Base-by-base conservation (phyloP, 1,284 basidiomycete genomes). In the Singerocomus inundabilis region DNA sequence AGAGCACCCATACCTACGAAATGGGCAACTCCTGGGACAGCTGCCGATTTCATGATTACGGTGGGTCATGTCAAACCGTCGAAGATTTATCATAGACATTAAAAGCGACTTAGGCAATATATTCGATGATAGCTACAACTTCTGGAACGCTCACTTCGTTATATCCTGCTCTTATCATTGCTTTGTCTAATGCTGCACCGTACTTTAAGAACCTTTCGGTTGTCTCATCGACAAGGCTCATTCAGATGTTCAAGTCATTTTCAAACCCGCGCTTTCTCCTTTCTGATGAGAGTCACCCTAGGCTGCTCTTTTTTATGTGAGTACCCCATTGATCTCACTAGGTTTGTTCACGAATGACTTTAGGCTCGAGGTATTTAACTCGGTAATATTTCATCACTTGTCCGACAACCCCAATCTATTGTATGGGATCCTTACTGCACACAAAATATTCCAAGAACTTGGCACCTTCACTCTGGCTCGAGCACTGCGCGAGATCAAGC, bases 111-210 rank as follows among this genome's bases (percentile, higher is more conserved):
- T 59, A 95, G 85, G 85, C 90, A 3, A 84, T 96, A 41, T 97
- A 97, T 69, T 80, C 85, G 3, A 89, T 98, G 59, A 79, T 91
- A 12, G 90, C 93, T 1, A 93, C 92, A 0, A 95, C 93, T 0
- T 88, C 90, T 1, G 91, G 91, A 2, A 67, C 74, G 42, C 74
- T 94, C 40, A 90, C 84, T 61, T 86, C 88, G 0, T 71, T 97
- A n/a, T 94, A 94, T 67, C 93, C 93, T 1, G 91, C 94, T 2
- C 78, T 98, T 26, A 85, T 97, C 48, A 94, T 98, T 49, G 81
- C 91, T 0, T 75, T 99, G 25, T 84, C 90, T 18, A 99, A 98
- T 67, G 79, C 84, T 6, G 88, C 93, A 0, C 93, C 94, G 0
- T 85, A 89, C 67, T 85, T 96, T 63, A 86, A 84, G 63, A 81